Conservation (phyloP, 2,329 filamentous ascomycete species). For the Chalaropsis thielavioides region DNA sequence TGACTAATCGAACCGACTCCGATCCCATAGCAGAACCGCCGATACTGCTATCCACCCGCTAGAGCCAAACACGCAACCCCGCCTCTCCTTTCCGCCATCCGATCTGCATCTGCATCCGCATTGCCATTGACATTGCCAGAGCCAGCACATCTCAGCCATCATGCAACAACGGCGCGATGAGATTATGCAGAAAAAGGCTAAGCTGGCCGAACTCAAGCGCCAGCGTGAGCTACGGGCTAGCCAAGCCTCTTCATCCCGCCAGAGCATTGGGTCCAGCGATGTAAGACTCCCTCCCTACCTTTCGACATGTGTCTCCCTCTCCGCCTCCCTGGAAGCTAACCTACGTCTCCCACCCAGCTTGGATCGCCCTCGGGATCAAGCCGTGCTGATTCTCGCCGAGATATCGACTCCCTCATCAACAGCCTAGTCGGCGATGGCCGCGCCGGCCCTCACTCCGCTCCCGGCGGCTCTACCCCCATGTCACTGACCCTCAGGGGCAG, state of each 20-base stretch:
- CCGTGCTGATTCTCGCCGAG: conserved; percentile 53
- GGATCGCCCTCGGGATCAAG: conserved; percentile 21
- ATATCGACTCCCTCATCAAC: conserved; percentile 75
- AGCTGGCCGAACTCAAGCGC: conserved; percentile 88
- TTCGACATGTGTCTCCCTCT: conserved; percentile 10
- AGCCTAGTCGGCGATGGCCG: conserved; percentile 68
- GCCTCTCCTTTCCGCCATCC: not conserved
- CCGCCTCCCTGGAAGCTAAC: conserved; percentile 4
- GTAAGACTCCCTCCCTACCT: conserved; percentile 35
- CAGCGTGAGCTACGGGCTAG: conserved; percentile 73
- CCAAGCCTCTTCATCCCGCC: conserved; percentile 55
- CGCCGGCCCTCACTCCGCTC: conserved; percentile 51
- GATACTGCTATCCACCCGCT: not conserved
- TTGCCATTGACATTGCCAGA: not conserved
- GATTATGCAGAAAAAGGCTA: conserved; percentile 91
- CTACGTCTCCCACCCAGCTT: not conserved
- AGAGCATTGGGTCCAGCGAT: conserved; percentile 53
- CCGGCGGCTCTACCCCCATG: conserved; percentile 33
- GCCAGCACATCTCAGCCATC: not conserved
- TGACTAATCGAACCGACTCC: not conserved
- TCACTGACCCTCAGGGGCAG: conserved; percentile 58
- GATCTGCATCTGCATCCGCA: too few species aligned
- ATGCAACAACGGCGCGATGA: conserved; percentile 77
- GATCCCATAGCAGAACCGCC: not conserved
- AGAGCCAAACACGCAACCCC: not conserved